These are phyloP conservation scores for Gnaphalium uliginosum DNA, from an alignment of 129 eudicot genomes.

Conservation along the genomic window DNA sequence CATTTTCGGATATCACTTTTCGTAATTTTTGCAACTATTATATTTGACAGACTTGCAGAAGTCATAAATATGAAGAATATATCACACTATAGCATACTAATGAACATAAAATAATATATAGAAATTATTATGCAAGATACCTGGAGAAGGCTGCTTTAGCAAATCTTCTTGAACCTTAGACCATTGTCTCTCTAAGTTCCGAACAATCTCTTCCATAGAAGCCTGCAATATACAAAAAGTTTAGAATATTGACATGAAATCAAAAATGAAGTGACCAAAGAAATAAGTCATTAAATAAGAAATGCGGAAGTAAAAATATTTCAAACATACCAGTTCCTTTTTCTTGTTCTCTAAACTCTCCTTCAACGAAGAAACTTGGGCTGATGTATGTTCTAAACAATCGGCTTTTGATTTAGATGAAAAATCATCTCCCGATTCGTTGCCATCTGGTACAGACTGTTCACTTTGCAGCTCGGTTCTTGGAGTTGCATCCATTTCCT, in stretches of 20 bases:
- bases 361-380: slow-evolving; percentile 40
- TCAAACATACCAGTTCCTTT: slow-evolving; percentile 67
- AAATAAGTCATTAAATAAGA: neutral
- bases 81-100: neutral
- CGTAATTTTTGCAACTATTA: neutral
- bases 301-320: slow-evolving; percentile 1
- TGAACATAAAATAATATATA: neutral
- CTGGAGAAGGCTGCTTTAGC: slow-evolving; percentile 81
- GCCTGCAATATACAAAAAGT: slow-evolving; percentile 39
- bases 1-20: neutral
- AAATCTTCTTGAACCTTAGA: slow-evolving; percentile 69
- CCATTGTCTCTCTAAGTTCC: slow-evolving; percentile 69
- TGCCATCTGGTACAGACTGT: slow-evolving; percentile 34
- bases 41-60: slow-evolving; percentile 7
- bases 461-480: slow-evolving; percentile 50
- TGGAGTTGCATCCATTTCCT: slow-evolving; percentile 62
- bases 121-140: slow-evolving; percentile 30
- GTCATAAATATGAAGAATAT: neutral
- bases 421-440: slow-evolving; percentile 31
- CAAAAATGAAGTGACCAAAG: neutral
- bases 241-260: neutral
- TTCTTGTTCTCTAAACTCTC: slow-evolving; percentile 70
- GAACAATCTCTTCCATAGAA: slow-evolving; percentile 60
- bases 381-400: slow-evolving; percentile 43
- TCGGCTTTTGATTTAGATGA: slow-evolving; percentile 35